Percentiles rank a stretch among this genome's conserved stretches.
Conservation (phyloP, 371 early-diverging fungal genomes). For the Rhizopus arrhizus region DNA sequence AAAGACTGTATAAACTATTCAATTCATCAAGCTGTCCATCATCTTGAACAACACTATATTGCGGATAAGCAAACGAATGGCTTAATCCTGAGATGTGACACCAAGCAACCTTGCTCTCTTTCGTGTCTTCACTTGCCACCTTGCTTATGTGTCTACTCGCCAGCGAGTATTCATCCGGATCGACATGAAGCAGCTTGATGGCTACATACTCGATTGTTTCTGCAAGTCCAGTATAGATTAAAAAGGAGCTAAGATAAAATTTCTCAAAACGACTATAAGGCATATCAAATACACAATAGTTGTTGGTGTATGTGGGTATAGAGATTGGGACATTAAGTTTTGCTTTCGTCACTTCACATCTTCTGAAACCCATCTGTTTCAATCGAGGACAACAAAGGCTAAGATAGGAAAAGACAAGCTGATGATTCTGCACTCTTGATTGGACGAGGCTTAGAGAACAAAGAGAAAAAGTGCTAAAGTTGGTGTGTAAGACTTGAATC, state of each 20-base stretch:
- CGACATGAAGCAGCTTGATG: not conserved
- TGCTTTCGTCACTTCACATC: constrained; percentile 10
- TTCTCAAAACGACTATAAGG: not conserved
- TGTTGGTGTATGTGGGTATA: not conserved
- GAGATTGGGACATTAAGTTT: not conserved
- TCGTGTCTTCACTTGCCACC: not conserved
- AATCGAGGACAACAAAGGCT: constrained; percentile 15
- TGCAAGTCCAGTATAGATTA: constrained; percentile 13
- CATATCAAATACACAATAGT: not conserved
- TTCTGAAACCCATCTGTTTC: not conserved
- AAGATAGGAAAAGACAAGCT: constrained; percentile 11
- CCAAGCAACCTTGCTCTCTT: constrained; percentile 5
- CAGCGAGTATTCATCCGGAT: not conserved
- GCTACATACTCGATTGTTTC: constrained; percentile 20
- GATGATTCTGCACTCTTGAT: constrained; percentile 14
- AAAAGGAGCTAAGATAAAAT: constrained; percentile 8
- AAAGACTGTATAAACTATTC: constrained; percentile 1
- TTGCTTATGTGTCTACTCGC: not conserved
- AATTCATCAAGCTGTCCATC: constrained; percentile 10
- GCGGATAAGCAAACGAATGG: not conserved
- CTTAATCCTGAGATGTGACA: not conserved
- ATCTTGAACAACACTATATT: constrained; percentile 2
- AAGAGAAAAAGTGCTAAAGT: constrained; percentile 2
- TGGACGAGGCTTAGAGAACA: constrained; percentile 6
- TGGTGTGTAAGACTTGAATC: constrained; percentile 15